These are phyloP conservation scores for Omphalea diandra DNA, from an alignment of 441 rosid species.

Conservation along the genomic window DNA sequence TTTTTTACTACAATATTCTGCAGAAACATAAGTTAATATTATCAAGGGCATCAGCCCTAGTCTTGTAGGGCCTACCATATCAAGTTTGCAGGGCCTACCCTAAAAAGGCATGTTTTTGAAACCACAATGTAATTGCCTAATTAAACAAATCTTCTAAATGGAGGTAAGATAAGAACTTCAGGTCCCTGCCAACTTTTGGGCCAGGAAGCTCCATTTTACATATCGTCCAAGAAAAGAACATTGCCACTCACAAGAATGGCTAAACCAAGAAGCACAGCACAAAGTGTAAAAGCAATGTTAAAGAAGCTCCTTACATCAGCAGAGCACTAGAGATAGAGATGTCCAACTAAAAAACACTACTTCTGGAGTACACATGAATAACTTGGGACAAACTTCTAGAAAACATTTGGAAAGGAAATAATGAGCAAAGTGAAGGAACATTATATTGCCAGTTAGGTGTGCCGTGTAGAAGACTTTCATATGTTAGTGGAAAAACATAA, in stretches of 20 bases:
- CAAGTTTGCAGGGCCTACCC: too few species aligned
- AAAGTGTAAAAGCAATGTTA: neutral
- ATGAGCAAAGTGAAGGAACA: neutral
- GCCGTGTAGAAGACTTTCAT: neutral
- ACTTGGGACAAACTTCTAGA: neutral
- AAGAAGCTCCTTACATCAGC: neutral
- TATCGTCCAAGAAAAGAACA: neutral
- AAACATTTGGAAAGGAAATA: neutral
- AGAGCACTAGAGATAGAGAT: conserved; percentile 1
- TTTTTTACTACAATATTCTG: neutral
- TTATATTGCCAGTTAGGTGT: neutral
- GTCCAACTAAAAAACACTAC: neutral
- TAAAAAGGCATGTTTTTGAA: neutral
- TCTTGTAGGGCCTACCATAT: neutral
- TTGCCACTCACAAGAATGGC: neutral
- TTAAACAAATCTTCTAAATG: neutral
- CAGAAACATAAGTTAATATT: neutral
- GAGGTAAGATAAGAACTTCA: neutral
- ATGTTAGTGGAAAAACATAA: neutral
- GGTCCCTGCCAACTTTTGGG: neutral
- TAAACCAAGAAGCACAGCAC: neutral
- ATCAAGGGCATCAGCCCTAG: neutral
- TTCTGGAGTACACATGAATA: neutral
- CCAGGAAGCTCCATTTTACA: neutral
- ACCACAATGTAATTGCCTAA: neutral